Base-by-base conservation (phyloP, 208 protist genomes). In the Porcisia deanei region DNA sequence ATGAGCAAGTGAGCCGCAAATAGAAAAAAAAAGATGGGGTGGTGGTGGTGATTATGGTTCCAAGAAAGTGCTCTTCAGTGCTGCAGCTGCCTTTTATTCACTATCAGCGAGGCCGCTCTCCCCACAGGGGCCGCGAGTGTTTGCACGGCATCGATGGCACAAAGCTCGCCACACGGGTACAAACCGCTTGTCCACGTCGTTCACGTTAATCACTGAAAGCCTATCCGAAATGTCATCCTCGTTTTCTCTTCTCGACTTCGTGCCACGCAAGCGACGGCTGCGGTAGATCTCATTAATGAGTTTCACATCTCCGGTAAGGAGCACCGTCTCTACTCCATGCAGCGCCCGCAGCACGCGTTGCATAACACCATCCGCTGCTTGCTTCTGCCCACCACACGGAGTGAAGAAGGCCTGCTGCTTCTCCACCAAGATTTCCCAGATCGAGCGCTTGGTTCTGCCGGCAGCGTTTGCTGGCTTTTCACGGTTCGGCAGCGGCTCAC, bases 301-400 rank as follows among this genome's bases (percentile, higher is more conserved):
- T 55, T 78, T 68, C 22, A 65, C 71, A 71, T 94, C 90, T 3
- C 90, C 90, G 2, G 86, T 94, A 1, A 94, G 73, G 18, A 88
- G 63, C 8, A 93, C 73, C 47, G 89, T 78, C 18, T 92, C 81
- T 3, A 82, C 41, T 8, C 80, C 78, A 16, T 80, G 79, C 45
- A 95, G 85, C 3, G 80, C 83, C 16, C 79, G 58, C 3, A 92
- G 66, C 14, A 94, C 86, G 34, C 86, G 79, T 54, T 87, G 52
- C 45, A 97, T 93, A 39, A 97, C 93, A 49, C 58, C 59, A 75
- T 97, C 93, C 1, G 88, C 93, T 2, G 82, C 93, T 68, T 97
- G 93, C 7, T 53, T 65, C 30, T 93, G 85, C 1, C 90, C 93
- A n/a, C 88, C 83, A 65, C 93, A 97, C 0, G 91, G 87, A 0